Evolutionary conservation across 2,329 filamentous ascomycete species (phyloP).

Genomic region (Thielaviopsis punctulata): DNA sequence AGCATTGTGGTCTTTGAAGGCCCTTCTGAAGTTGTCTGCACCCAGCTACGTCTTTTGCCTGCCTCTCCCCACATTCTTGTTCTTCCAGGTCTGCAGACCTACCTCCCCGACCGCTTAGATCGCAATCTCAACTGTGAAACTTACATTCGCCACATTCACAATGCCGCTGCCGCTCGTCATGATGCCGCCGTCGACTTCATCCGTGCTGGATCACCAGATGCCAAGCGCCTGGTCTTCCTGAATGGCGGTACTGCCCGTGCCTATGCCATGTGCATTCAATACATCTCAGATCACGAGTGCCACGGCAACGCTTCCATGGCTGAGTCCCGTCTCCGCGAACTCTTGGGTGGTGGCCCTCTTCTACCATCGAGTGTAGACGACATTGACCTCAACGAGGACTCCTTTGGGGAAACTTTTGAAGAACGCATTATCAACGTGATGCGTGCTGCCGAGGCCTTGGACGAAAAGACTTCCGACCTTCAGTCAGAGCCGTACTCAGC

Average conservation of each 20-base stretch:
- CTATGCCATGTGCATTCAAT: constrained; percentile 34
- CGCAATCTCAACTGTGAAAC: constrained; percentile 18
- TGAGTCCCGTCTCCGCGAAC: constrained; percentile 30
- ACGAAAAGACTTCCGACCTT: constrained; percentile 36
- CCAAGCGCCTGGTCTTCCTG: constrained; percentile 41
- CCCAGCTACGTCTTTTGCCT: constrained; percentile 42
- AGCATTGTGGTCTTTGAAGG: constrained; percentile 45
- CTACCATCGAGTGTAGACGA: constrained; percentile 14
- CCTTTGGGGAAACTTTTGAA: constrained; percentile 14
- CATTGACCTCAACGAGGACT: constrained; percentile 7
- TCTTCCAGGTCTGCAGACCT: constrained; percentile 33
- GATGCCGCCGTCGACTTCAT: constrained; percentile 35
- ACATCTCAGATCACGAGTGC: constrained; percentile 35
- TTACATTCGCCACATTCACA: constrained; percentile 33
- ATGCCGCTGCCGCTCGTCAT: constrained; percentile 29
- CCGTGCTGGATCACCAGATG: constrained; percentile 24
- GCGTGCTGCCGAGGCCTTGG: constrained; percentile 40
- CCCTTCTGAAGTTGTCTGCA: constrained; percentile 33
- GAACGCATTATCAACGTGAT: constrained; percentile 39
- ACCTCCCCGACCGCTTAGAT: constrained; percentile 21
- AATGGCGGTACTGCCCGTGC: constrained; percentile 41
- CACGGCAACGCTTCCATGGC: constrained; percentile 32
- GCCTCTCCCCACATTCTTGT: constrained; percentile 40
- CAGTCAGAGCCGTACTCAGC: constrained; percentile 33
- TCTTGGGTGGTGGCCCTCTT: constrained; percentile 32